phyloP scores from a whole-genome alignment of 176 grass and related monocot genomes.

The Aegilops umbellulata region DNA sequence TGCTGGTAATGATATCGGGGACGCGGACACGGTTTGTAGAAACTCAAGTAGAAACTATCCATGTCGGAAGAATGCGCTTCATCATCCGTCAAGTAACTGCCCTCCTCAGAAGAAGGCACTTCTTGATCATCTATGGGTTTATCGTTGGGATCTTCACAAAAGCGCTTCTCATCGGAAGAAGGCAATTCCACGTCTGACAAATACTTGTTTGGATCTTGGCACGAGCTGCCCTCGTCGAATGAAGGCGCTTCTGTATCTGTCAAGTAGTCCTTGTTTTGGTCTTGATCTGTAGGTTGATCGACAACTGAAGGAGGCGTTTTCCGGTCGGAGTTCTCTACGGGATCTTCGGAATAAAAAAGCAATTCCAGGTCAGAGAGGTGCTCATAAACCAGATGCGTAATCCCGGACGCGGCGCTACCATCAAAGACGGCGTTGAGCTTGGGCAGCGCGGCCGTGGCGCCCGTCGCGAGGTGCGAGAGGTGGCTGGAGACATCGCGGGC shows the following conservation, averaged over 20 bases:
- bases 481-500: not conserved
- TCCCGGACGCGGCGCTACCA: not conserved
- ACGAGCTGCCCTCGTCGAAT: not conserved
- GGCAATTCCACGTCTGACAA: not conserved
- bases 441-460: not conserved
- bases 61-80: not conserved
- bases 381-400: not conserved
- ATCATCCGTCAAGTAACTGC: not conserved
- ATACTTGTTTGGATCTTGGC: not conserved
- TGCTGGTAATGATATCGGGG: not conserved
- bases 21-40: too few relatives aligned
- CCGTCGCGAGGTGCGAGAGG: conserved; percentile 25
- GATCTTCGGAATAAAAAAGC: not conserved
- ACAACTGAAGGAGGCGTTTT: not conserved
- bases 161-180: too few relatives aligned
- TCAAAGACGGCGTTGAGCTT: not conserved
- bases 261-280: too few relatives aligned
- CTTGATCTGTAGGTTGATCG: not conserved
- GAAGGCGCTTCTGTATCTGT: too few relatives aligned
- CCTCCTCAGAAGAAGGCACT: not conserved
- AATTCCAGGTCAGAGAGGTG: not conserved
- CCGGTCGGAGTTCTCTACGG: not conserved
- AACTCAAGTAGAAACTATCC: too few relatives aligned
- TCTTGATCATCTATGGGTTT: too few relatives aligned
- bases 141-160: too few relatives aligned